Evolutionary conservation across 805 yeast species (phyloP).

Genomic region (Cyberlindnera japonica): DNA sequence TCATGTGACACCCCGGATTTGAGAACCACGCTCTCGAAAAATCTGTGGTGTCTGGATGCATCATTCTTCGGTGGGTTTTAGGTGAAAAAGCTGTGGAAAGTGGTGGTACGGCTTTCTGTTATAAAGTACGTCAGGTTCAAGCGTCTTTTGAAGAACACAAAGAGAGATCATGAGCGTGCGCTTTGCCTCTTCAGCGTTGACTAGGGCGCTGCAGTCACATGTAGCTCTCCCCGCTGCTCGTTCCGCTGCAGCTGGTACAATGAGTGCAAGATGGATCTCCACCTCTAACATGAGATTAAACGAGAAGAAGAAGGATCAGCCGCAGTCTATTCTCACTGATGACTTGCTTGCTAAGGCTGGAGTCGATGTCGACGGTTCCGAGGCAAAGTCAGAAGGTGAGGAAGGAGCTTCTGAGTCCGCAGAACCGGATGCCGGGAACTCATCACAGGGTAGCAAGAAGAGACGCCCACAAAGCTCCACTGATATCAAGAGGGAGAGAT

Average conservation of each 20-base stretch:
- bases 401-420: slow-evolving; percentile 1
- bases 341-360: slow-evolving; percentile 84
- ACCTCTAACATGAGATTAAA: slow-evolving; percentile 11
- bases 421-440: not conserved
- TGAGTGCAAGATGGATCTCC: slow-evolving; percentile 19
- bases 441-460: slow-evolving; percentile 19
- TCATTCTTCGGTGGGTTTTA: not conserved
- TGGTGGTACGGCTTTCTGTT: slow-evolving; percentile 1
- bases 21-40: too few species aligned
- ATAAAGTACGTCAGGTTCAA: too few species aligned
- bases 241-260: slow-evolving; percentile 1
- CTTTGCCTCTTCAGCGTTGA: slow-evolving; percentile 5
- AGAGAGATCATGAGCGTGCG: slow-evolving; percentile 13
- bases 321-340: slow-evolving; percentile 65
- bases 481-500: slow-evolving; percentile 77
- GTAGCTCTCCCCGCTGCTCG: slow-evolving; percentile 1
- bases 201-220: slow-evolving; percentile 5
- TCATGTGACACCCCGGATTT: too few species aligned
- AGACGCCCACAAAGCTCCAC: slow-evolving; percentile 64
- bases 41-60: not conserved
- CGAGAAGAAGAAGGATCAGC: slow-evolving; percentile 23
- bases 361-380: slow-evolving; percentile 49
- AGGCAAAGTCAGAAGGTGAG: not conserved
- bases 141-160: too few species aligned
- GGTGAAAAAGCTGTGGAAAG: not conserved